Percentiles rank a stretch among this genome's conserved stretches.
Conservation (phyloP, 306 rosid species). For the Quillaja saponaria region DNA sequence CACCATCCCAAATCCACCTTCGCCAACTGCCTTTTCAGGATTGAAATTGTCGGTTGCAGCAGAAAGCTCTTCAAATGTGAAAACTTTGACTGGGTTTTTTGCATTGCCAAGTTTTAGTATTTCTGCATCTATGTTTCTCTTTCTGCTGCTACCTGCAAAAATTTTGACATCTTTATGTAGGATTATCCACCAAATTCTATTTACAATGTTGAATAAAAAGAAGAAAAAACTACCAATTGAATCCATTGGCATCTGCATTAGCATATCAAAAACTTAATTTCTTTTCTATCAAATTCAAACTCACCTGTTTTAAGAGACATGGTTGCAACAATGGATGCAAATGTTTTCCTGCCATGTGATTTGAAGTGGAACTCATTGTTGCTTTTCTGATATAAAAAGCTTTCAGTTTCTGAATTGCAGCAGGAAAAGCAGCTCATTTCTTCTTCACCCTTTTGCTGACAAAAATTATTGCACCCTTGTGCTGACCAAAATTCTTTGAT, state of each 20-base stretch:
- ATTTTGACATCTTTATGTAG: conserved; percentile 1
- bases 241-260: neutral
- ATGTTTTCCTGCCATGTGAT: conserved; percentile 29
- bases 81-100: conserved; percentile 34
- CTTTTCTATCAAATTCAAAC: neutral
- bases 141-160: conserved; percentile 63
- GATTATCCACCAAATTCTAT: conserved; percentile 18
- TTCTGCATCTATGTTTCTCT: conserved; percentile 41
- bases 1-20: conserved; percentile 71
- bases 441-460: conserved; percentile 9
- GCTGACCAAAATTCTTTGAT: neutral
- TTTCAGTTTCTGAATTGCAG: conserved; percentile 21
- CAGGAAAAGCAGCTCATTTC: conserved; percentile 48
- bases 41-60: conserved; percentile 52
- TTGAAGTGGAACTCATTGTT: neutral
- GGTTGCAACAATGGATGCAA: conserved; percentile 42
- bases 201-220: no score
- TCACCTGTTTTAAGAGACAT: conserved; percentile 52
- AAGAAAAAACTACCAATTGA: neutral
- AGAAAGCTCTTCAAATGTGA: conserved; percentile 40
- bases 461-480: neutral
- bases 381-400: neutral
- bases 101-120: conserved; percentile 50
- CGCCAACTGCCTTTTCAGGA: conserved; percentile 41
- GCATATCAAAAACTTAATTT: neutral